These are phyloP conservation scores for Yamadazyma trypodendri DNA, from an alignment of 1,139 yeast genomes.

Conservation along the genomic window DNA sequence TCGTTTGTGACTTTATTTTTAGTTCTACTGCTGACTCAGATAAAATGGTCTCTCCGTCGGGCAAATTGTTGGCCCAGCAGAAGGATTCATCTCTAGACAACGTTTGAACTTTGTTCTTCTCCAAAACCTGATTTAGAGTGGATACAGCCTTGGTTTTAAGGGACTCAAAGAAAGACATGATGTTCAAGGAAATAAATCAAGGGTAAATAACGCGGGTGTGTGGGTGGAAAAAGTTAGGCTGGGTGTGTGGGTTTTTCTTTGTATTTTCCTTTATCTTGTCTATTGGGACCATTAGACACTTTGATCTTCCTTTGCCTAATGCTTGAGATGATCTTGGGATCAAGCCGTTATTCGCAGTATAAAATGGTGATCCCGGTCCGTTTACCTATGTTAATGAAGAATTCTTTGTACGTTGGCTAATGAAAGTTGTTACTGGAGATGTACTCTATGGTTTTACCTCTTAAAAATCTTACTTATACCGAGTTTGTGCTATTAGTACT, in stretches of 20 bases:
- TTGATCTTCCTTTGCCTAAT: too few species aligned
- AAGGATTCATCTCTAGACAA: slow-evolving; percentile 68
- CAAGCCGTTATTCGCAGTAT: too few species aligned
- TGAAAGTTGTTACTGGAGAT: too few species aligned
- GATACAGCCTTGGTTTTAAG: slow-evolving; percentile 48
- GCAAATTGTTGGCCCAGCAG: slow-evolving; percentile 64
- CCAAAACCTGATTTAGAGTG: slow-evolving; percentile 43
- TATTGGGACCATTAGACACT: too few species aligned
- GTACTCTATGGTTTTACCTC: too few species aligned
- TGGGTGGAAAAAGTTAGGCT: neutral
- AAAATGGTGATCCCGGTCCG: too few species aligned
- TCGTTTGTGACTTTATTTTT: slow-evolving; percentile 43
- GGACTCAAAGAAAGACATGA: slow-evolving; percentile 53
- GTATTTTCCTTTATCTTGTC: too few species aligned
- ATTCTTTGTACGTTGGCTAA: too few species aligned
- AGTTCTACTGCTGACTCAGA: slow-evolving; percentile 73
- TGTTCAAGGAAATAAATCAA: neutral
- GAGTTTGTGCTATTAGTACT: too few species aligned
- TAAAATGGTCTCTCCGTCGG: slow-evolving; percentile 65
- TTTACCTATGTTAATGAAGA: too few species aligned
- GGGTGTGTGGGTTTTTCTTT: neutral
- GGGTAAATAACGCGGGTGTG: neutral
- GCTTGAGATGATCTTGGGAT: too few species aligned
- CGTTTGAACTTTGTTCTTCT: slow-evolving; percentile 30
- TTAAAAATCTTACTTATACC: too few species aligned